phyloP scores from a whole-genome alignment of 176 grass and related monocot genomes.

The Oryza brachyantha region DNA sequence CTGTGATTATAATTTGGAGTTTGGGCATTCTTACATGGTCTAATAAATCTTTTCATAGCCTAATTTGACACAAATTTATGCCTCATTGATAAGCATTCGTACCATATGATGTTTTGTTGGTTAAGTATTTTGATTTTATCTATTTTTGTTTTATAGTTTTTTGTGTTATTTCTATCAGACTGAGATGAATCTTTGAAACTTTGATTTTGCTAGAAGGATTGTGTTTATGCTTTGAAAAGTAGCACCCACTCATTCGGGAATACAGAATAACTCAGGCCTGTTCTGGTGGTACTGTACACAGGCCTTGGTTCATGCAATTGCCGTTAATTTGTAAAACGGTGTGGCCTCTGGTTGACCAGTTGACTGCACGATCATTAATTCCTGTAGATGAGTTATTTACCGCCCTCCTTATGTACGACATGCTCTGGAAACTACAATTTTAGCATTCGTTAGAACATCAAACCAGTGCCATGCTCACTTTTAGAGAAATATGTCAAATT shows the following conservation, averaged over 20 bases:
- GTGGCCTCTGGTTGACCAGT: not conserved
- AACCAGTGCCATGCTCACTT: not conserved
- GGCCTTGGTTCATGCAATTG: not conserved
- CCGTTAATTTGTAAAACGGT: not conserved
- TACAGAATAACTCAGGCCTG: not conserved
- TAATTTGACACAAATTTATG: slow-evolving; percentile 5
- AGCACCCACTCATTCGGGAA: not conserved
- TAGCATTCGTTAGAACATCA: not conserved
- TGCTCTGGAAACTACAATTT: not conserved
- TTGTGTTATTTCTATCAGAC: not conserved
- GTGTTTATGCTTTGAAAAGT: not conserved
- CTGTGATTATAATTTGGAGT: not conserved
- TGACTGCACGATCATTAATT: not conserved
- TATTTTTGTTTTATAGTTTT: not conserved
- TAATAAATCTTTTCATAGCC: not conserved
- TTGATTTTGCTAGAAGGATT: not conserved
- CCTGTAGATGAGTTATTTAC: not conserved
- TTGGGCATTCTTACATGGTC: not conserved
- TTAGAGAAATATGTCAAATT: not conserved
- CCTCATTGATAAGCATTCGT: not conserved
- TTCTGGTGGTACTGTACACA: not conserved
- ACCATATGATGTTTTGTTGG: not conserved
- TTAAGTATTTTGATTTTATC: not conserved
- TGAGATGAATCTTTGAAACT: not conserved
- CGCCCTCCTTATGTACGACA: not conserved